These are phyloP conservation scores for Neocucurbitaria cava DNA, from an alignment of 2,329 filamentous ascomycete genomes.

Conservation along the genomic window DNA sequence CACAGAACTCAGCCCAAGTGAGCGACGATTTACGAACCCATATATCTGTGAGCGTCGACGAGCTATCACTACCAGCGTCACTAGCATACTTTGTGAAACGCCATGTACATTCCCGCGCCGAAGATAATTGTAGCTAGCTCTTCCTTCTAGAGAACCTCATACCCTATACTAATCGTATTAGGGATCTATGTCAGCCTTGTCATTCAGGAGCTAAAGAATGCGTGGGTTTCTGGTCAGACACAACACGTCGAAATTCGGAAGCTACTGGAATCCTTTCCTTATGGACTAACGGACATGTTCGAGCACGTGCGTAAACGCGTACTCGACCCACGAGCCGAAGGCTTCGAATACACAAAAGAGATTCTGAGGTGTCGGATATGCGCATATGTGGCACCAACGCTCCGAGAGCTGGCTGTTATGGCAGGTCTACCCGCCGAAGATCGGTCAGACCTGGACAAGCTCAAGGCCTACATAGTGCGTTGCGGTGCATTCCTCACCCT, in stretches of 20 bases:
- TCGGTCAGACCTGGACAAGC: conserved; percentile 15
- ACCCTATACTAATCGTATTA: too few relatives aligned
- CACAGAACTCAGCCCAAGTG: conserved; percentile 19
- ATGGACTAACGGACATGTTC: conserved; percentile 32
- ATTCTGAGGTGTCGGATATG: conserved; percentile 26
- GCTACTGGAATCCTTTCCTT: conserved; percentile 30
- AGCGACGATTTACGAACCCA: conserved; percentile 23
- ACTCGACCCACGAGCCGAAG: conserved; percentile 17
- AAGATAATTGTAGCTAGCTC: too few relatives aligned
- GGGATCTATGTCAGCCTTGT: conserved; percentile 30
- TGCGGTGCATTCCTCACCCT: conserved; percentile 32
- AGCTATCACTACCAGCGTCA: conserved; percentile 18
- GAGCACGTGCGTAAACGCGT: conserved; percentile 29
- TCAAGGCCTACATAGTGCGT: conserved; percentile 25
- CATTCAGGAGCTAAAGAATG: conserved; percentile 33
- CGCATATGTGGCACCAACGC: conserved; percentile 25
- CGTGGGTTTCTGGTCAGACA: conserved; percentile 10
- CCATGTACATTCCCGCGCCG: conserved; percentile 26
- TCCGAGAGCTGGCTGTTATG: conserved; percentile 32
- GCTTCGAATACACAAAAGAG: conserved; percentile 34
- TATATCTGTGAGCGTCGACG: conserved; percentile 24
- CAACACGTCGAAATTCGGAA: conserved; percentile 25
- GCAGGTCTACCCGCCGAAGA: conserved; percentile 26
- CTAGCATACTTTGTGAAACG: conserved; percentile 32
- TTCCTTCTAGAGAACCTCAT: too few relatives aligned